A percentile compares a stretch with the other conserved stretches of the same genome.
phyloP scores from a whole-genome alignment of 2,329 filamentous ascomycete genomes.

The Anthostomella pinea region DNA sequence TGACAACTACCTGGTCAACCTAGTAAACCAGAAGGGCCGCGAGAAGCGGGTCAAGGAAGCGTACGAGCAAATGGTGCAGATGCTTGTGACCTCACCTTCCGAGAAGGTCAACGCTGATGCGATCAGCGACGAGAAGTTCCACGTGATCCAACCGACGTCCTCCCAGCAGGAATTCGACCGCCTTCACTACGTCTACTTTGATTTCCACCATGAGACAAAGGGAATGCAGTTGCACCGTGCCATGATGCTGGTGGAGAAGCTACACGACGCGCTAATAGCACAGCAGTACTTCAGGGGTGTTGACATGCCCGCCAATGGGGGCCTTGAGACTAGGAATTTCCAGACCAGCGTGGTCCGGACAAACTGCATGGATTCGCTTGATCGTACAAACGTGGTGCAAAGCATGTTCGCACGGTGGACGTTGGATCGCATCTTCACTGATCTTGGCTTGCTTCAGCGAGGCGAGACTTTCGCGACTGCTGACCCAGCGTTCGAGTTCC shows the following conservation, averaged over 20 bases:
- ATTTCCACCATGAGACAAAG: slow-evolving; percentile 97
- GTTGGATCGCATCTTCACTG: slow-evolving; percentile 82
- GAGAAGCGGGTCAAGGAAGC: slow-evolving; percentile 87
- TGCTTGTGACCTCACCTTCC: slow-evolving; percentile 65
- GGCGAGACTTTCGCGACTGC: slow-evolving; percentile 75
- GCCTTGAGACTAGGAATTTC: slow-evolving; percentile 73
- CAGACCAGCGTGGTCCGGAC: slow-evolving; percentile 93
- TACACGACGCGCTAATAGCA: slow-evolving; percentile 70
- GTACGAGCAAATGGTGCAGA: slow-evolving; percentile 85
- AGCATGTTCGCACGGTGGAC: slow-evolving; percentile 93
- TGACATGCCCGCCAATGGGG: slow-evolving; percentile 75
- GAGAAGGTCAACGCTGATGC: slow-evolving; percentile 65
- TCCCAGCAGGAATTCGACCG: slow-evolving; percentile 66
- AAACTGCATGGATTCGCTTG: slow-evolving; percentile 99
- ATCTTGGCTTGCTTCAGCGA: slow-evolving; percentile 72
- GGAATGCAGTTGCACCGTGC: slow-evolving; percentile 91
- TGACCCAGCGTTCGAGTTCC: slow-evolving; percentile 76
- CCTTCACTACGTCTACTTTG: slow-evolving; percentile 96
- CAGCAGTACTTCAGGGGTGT: slow-evolving; percentile 93
- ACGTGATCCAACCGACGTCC: slow-evolving; percentile 65
- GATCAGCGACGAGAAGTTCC: slow-evolving; percentile 75
- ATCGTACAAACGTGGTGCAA: slow-evolving; percentile 96
- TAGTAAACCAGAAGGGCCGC: slow-evolving; percentile 94
- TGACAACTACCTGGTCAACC: slow-evolving; percentile 94
- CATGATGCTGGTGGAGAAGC: slow-evolving; percentile 77